Conservation (phyloP, 1,284 basidiomycete species). For the Austroboletus novae-zelandiae region DNA sequence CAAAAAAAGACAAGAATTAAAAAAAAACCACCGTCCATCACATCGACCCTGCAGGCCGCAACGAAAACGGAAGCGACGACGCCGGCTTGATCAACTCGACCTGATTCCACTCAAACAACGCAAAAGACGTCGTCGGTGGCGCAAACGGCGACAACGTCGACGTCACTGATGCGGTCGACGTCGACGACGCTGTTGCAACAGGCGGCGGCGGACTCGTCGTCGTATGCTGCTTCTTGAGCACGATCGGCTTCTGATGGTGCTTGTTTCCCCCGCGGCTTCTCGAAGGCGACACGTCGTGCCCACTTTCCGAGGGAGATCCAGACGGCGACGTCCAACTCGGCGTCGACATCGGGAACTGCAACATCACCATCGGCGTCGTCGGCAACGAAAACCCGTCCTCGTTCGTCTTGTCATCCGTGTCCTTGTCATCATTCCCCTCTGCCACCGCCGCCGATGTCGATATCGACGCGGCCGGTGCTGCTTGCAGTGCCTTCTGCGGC, state of each 20-base stretch:
- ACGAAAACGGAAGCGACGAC: constrained; percentile 33
- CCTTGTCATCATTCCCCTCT: too few species aligned
- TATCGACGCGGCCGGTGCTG: too few species aligned
- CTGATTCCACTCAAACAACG: constrained; percentile 64
- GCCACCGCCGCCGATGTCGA: too few species aligned
- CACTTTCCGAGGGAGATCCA: constrained; percentile 15
- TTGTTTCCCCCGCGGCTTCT: constrained; percentile 33
- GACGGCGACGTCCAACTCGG: constrained; percentile 21
- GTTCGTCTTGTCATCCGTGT: not conserved
- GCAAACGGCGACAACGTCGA: too few species aligned
- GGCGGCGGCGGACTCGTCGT: constrained; percentile 22
- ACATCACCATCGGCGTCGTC: constrained; percentile 15
- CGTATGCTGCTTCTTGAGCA: constrained; percentile 42
- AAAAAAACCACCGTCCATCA: not conserved
- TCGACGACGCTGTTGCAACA: not conserved
- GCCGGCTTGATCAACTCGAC: constrained; percentile 45
- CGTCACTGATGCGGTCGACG: too few species aligned
- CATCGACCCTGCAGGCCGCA: constrained; percentile 19
- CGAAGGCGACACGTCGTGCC: constrained; percentile 25
- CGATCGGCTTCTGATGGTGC: constrained; percentile 43
- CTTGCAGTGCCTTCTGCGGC: constrained; percentile 20
- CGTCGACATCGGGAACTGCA: constrained; percentile 19
- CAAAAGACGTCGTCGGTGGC: constrained; percentile 10
- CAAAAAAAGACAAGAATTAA: not conserved
- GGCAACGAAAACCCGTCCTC: constrained; percentile 12